Evolutionary conservation across 2,329 filamentous ascomycete species (phyloP).

Genomic region (Sclerotinia spermophila): DNA sequence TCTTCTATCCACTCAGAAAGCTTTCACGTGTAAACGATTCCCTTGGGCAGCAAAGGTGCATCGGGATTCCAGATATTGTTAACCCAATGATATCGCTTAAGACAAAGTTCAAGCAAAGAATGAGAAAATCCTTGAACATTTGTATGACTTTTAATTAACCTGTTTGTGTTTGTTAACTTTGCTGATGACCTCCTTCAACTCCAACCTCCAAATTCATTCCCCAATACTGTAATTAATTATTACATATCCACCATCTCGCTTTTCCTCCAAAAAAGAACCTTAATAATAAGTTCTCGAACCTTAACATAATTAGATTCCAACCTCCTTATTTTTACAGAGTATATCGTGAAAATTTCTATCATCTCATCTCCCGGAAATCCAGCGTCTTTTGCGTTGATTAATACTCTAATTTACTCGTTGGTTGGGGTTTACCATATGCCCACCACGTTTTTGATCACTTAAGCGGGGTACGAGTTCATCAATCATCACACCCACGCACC

Average conservation of each 20-base stretch:
- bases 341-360: background rate
- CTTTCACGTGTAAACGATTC: background rate
- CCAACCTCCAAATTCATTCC: background rate
- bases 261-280: background rate
- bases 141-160: slow-evolving; percentile 7
- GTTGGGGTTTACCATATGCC: background rate
- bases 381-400: background rate
- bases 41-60: background rate
- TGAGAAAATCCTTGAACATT: background rate
- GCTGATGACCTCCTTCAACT: background rate
- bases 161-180: background rate
- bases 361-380: background rate
- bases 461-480: background rate
- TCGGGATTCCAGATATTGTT: background rate
- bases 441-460: slow-evolving; percentile 5
- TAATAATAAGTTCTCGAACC: slow-evolving; percentile 4
- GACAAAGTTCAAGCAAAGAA: background rate
- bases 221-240: too few species aligned
- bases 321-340: slow-evolving; percentile 15
- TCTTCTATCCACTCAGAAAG: background rate
- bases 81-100: background rate
- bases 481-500: too few species aligned
- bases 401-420: background rate
- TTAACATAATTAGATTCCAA: background rate
- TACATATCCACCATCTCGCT: background rate